Percentiles rank a stretch among this genome's conserved stretches.
Conservation (phyloP, 768 basidiomycete genomes). For the Dentipellis fragilis region DNA sequence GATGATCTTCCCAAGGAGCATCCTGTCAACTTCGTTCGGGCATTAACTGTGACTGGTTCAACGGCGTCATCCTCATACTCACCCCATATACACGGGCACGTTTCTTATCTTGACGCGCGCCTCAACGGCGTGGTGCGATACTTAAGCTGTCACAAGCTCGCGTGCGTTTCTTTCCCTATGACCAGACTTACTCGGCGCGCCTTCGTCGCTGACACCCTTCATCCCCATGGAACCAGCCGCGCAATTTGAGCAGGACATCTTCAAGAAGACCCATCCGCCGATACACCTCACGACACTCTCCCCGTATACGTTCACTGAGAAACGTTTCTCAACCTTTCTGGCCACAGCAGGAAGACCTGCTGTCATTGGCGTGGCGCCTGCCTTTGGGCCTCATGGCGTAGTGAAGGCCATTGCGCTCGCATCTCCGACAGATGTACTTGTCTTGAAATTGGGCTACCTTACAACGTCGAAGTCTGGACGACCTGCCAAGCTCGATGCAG, state of each 20-base stretch:
- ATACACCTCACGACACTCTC: background rate
- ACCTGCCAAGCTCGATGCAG: background rate
- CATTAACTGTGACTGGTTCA: no score
- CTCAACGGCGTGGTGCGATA: no score
- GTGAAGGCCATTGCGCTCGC: conserved; percentile 32
- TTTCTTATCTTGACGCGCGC: no score
- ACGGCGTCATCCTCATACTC: no score
- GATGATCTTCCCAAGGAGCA: no score
- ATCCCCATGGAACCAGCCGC: no score
- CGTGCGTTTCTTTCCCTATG: background rate
- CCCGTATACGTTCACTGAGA: background rate
- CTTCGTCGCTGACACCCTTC: no score
- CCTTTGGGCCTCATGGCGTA: conserved; percentile 25
- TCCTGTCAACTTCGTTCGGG: no score
- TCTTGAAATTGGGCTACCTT: background rate
- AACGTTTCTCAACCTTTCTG: background rate
- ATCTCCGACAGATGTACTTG: conserved; percentile 24
- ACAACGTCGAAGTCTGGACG: background rate
- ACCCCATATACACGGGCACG: no score
- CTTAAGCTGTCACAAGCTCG: background rate
- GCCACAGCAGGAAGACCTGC: conserved; percentile 10
- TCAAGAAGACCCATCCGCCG: background rate
- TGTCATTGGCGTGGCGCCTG: conserved; percentile 30
- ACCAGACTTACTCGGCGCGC: no score
- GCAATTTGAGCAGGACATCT: background rate